Percentiles rank a stretch among this genome's conserved stretches.
Conservation (phyloP, 75 land plant genomes). For the Cunninghamia lanceolata region DNA sequence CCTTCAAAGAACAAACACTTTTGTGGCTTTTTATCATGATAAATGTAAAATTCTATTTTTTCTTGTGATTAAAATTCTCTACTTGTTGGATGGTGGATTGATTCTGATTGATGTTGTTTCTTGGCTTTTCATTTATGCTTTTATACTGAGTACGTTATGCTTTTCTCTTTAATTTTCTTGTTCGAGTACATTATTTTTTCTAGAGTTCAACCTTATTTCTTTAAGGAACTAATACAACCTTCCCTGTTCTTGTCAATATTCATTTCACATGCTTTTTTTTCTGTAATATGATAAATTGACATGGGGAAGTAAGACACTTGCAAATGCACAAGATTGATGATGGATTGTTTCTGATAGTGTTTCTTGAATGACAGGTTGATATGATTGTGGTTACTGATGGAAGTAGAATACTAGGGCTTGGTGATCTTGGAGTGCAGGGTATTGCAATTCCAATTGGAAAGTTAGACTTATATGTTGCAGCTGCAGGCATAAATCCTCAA, state of each 20-base stretch:
- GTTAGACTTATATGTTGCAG: constrained; percentile 97
- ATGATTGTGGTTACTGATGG: constrained; percentile 99
- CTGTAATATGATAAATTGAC: background rate
- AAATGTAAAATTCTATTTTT: background rate
- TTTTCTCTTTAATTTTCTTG: background rate
- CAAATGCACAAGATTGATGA: background rate
- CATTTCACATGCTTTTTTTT: background rate
- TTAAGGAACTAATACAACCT: background rate
- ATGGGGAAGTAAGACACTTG: background rate
- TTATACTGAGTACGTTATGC: too few species aligned
- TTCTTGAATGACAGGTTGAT: constrained; percentile 65
- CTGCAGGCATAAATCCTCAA: constrained; percentile 99
- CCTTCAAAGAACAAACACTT: background rate
- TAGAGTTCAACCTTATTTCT: background rate
- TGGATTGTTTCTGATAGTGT: background rate
- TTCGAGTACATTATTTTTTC: background rate
- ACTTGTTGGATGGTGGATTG: background rate
- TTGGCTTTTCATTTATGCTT: background rate
- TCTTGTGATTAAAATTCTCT: background rate
- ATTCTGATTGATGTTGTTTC: background rate
- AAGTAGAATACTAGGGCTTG: constrained; percentile 96
- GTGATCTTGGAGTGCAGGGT: constrained; percentile 98
- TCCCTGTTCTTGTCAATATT: background rate
- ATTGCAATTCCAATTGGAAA: constrained; percentile 98
- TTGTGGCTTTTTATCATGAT: background rate